These are phyloP conservation scores for Cutaneotrichosporon sp. DNA, from an alignment of 1,284 basidiomycete genomes.

Conservation along the genomic window DNA sequence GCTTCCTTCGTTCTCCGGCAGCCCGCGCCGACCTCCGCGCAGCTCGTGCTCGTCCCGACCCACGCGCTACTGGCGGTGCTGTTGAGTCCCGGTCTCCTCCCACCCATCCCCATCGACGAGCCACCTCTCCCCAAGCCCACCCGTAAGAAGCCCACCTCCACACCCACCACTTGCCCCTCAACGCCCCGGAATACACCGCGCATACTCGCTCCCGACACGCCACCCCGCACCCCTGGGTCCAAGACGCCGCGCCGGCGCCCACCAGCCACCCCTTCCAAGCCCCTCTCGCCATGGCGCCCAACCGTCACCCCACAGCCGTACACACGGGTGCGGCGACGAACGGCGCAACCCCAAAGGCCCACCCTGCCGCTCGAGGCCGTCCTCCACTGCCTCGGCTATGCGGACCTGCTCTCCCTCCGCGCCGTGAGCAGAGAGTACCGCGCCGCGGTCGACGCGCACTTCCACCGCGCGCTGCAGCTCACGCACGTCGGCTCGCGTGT, in stretches of 20 bases:
- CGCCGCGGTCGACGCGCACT: neutral
- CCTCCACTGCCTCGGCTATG: neutral
- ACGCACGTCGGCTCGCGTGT: neutral
- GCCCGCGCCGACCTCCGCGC: neutral
- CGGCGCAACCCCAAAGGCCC: neutral
- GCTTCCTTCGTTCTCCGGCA: neutral
- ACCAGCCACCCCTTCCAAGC: neutral
- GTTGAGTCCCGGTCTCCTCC: neutral
- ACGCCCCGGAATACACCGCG: neutral
- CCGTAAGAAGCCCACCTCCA: neutral
- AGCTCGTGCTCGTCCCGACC: neutral
- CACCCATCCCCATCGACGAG: neutral
- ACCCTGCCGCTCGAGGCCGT: neutral
- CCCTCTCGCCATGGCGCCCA: neutral
- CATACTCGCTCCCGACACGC: neutral
- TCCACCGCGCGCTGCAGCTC: slow-evolving; percentile 1
- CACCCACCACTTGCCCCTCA: too few relatives aligned
- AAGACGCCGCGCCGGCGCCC: neutral
- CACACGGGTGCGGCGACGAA: neutral
- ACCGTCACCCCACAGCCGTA: slow-evolving; percentile 2
- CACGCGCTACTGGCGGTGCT: slow-evolving; percentile 1
- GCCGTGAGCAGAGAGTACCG: neutral
- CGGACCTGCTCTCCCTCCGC: slow-evolving; percentile 3
- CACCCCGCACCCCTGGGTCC: neutral
- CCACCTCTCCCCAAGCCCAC: neutral